Percentiles rank a stretch among this genome's conserved stretches.
Evolutionary conservation across 2,329 filamentous ascomycete species (phyloP).

Genomic region (Huntiella decipiens): DNA sequence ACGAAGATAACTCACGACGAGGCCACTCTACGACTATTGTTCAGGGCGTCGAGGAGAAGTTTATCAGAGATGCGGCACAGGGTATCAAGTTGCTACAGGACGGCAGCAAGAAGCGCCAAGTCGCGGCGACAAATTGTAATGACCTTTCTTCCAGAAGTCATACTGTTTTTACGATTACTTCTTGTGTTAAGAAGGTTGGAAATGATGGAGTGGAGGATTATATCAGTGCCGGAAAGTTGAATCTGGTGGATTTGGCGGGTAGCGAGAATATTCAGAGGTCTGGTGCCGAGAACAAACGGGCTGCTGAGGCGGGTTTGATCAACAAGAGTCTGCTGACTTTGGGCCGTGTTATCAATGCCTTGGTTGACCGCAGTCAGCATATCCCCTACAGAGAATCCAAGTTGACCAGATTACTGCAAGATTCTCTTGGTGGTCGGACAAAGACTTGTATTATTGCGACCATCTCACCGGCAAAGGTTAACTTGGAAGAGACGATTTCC

Average conservation of each 20-base stretch:
- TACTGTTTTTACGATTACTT: slow-evolving; percentile 91
- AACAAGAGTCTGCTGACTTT: slow-evolving; percentile 94
- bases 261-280: slow-evolving; percentile 96
- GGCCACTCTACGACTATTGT: slow-evolving; percentile 74
- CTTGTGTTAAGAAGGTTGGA: slow-evolving; percentile 63
- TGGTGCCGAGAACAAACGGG: slow-evolving; percentile 93
- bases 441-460: slow-evolving; percentile 99
- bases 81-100: slow-evolving; percentile 78
- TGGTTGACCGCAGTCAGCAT: slow-evolving; percentile 76
- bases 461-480: slow-evolving; percentile 82
- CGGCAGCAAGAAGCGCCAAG: slow-evolving; percentile 84
- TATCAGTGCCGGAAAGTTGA: slow-evolving; percentile 80
- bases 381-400: slow-evolving; percentile 92
- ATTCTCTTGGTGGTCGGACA: slow-evolving; percentile 83
- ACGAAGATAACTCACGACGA: slow-evolving; percentile 71
- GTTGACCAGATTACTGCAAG: slow-evolving; percentile 81
- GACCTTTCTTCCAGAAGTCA: slow-evolving; percentile 93
- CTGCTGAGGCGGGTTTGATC: slow-evolving; percentile 86
- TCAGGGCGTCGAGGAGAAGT: slow-evolving; percentile 93
- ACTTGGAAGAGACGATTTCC: slow-evolving; percentile 93
- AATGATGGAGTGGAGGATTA: slow-evolving; percentile 79
- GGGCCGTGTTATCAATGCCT: slow-evolving; percentile 88
- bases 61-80: slow-evolving; percentile 67
- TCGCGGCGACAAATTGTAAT: slow-evolving; percentile 99
- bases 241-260: slow-evolving; percentile 87